These are phyloP conservation scores for Trypanosoma lewisi DNA, from an alignment of 208 protist genomes.

Conservation along the genomic window DNA sequence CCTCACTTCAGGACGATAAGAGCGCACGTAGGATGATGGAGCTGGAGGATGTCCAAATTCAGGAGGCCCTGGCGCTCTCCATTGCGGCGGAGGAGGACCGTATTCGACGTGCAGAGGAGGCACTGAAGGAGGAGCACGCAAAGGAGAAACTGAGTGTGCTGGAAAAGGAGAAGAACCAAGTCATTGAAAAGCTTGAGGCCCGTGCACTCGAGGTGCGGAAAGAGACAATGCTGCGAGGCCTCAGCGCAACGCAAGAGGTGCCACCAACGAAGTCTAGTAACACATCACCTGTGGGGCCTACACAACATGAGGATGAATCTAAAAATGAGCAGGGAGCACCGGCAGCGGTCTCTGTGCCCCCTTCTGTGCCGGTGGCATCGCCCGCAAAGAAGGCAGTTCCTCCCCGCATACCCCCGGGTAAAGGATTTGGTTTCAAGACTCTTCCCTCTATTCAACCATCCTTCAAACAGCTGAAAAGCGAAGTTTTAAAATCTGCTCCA, in stretches of 20 bases:
- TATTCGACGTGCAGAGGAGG: conserved; percentile 9
- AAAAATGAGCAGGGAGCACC: conserved; percentile 3
- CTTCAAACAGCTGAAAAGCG: conserved; percentile 33
- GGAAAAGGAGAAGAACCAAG: conserved; percentile 50
- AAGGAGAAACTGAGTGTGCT: conserved; percentile 38
- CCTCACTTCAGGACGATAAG: conserved; percentile 57
- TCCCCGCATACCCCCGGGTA: conserved; percentile 8
- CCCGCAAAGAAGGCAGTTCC: conserved; percentile 9
- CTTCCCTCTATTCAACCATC: conserved; percentile 49
- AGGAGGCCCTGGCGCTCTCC: conserved; percentile 57
- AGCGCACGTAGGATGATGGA: conserved; percentile 33
- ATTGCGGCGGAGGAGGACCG: conserved; percentile 49
- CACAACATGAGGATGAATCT: neutral
- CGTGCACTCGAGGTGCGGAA: conserved; percentile 41
- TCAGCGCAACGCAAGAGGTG: conserved; percentile 25
- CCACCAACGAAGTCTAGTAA: neutral
- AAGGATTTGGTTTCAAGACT: conserved; percentile 30
- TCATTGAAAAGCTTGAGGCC: conserved; percentile 46
- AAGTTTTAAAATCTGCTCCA: conserved; percentile 14
- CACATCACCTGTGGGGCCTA: neutral
- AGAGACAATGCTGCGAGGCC: conserved; percentile 37
- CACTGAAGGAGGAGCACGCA: conserved; percentile 24
- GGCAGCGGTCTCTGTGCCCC: neutral
- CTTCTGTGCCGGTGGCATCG: conserved; percentile 1
- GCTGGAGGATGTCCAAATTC: conserved; percentile 71